Conservation (phyloP, 345 rosid genomes). For the Linum tenue region DNA sequence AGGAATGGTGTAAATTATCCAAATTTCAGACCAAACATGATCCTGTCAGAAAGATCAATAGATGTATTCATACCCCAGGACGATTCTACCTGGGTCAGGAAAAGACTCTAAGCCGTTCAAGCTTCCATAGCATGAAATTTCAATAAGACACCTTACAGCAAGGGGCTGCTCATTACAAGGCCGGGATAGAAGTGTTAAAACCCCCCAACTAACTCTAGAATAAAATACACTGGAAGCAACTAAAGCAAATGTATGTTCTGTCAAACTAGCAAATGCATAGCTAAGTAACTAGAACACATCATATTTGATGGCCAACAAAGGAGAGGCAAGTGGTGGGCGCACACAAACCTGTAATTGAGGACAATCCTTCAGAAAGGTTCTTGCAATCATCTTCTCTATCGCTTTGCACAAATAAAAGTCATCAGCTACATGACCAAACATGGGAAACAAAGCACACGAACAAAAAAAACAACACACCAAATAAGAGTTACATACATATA, state of each 20-base stretch:
- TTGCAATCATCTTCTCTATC: slow-evolving; percentile 47
- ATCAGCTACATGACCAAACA: slow-evolving; percentile 26
- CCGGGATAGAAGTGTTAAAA: too few relatives aligned
- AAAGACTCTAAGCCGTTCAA: neutral
- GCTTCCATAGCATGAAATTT: neutral
- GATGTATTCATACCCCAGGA: neutral
- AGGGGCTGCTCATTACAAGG: too few relatives aligned
- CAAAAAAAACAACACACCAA: too few relatives aligned
- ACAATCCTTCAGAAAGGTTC: slow-evolving; percentile 38
- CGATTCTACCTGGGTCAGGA: neutral
- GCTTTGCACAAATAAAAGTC: slow-evolving; percentile 39
- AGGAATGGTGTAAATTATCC: neutral
- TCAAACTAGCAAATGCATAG: neutral
- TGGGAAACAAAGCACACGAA: neutral
- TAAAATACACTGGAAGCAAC: neutral
- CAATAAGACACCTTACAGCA: too few relatives aligned
- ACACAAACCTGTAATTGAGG: slow-evolving; percentile 60
- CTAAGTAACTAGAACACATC: neutral
- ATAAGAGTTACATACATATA: neutral
- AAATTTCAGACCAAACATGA: neutral
- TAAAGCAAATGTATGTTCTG: neutral
- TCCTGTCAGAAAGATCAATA: neutral
- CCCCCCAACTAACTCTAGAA: neutral
- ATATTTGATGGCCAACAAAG: neutral
- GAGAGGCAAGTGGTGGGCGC: neutral